Percentiles rank a stretch among this genome's conserved stretches.
phyloP scores from a whole-genome alignment of 352 stramenopile species.

The Phytophthora pini region DNA sequence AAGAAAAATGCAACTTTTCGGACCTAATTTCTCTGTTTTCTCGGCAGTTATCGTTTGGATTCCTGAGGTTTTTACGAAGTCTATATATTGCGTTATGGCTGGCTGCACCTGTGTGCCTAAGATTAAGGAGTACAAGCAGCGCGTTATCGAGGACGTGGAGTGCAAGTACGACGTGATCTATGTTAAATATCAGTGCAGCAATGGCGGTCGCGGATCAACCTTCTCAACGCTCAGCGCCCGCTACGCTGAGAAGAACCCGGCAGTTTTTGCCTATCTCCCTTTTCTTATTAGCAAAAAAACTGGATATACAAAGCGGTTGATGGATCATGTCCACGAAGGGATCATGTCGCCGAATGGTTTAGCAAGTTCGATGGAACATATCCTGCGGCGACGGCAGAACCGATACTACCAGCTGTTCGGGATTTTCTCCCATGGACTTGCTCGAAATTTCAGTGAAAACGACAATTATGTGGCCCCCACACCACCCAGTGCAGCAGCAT shows the following conservation, averaged over 20 bases:
- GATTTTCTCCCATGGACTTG: not conserved
- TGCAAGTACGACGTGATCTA: slow-evolving; percentile 3
- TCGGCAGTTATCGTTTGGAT: not conserved
- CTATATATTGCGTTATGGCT: not conserved
- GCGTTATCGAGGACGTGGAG: slow-evolving; percentile 1
- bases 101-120: not conserved
- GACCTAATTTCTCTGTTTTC: not conserved
- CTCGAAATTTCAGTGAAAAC: not conserved
- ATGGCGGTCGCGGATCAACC: not conserved
- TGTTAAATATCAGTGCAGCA: not conserved
- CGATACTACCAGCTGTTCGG: not conserved
- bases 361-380: slow-evolving; percentile 1
- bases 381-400: not conserved
- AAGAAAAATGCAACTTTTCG: not conserved
- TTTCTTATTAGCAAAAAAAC: not conserved
- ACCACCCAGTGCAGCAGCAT: not conserved
- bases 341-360: slow-evolving; percentile 1
- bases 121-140: slow-evolving; percentile 1
- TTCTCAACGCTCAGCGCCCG: not conserved
- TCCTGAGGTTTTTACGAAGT: slow-evolving; percentile 1
- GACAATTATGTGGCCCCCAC: not conserved
- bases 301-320: not conserved
- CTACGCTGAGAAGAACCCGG: not conserved
- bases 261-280: not conserved
- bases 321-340: not conserved